A percentile compares a stretch with the other conserved stretches of the same genome.
These are phyloP conservation scores for Hirsutella thompsonii DNA, from an alignment of 2,329 filamentous ascomycete species.

Conservation along the genomic window DNA sequence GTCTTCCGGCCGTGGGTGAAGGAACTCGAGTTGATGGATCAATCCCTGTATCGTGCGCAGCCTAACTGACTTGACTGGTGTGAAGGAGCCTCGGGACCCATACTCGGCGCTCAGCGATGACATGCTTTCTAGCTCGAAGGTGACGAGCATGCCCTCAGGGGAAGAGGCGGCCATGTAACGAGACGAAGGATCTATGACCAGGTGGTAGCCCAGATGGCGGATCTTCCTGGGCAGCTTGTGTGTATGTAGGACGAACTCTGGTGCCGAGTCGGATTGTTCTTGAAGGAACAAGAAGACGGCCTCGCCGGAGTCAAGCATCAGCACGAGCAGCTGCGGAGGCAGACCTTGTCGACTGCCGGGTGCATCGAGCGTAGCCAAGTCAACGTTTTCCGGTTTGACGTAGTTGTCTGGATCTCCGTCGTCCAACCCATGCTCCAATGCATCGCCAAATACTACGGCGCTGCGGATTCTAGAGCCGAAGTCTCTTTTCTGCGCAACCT, in stretches of 20 bases:
- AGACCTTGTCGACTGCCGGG: constrained; percentile 15
- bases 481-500: constrained; percentile 65
- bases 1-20: constrained; percentile 57
- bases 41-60: constrained; percentile 47
- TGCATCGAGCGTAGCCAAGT: constrained; percentile 22
- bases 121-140: constrained; percentile 56
- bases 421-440: constrained; percentile 24
- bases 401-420: constrained; percentile 13
- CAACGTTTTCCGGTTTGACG: constrained; percentile 27
- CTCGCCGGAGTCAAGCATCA: constrained; percentile 62
- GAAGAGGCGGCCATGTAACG: constrained; percentile 57
- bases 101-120: constrained; percentile 37
- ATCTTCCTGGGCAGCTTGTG: constrained; percentile 45
- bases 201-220: constrained; percentile 47
- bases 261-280: constrained; percentile 25
- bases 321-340: constrained; percentile 69
- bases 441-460: constrained; percentile 59
- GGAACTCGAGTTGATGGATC: constrained; percentile 80
- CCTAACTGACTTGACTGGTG: constrained; percentile 40
- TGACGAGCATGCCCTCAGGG: constrained; percentile 53
- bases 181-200: constrained; percentile 69
- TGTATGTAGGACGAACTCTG: constrained; percentile 48
- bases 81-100: constrained; percentile 27
- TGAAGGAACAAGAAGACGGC: constrained; percentile 65
- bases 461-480: constrained; percentile 70